phyloP scores from a whole-genome alignment of 768 basidiomycete species.

The Russula lepida region DNA sequence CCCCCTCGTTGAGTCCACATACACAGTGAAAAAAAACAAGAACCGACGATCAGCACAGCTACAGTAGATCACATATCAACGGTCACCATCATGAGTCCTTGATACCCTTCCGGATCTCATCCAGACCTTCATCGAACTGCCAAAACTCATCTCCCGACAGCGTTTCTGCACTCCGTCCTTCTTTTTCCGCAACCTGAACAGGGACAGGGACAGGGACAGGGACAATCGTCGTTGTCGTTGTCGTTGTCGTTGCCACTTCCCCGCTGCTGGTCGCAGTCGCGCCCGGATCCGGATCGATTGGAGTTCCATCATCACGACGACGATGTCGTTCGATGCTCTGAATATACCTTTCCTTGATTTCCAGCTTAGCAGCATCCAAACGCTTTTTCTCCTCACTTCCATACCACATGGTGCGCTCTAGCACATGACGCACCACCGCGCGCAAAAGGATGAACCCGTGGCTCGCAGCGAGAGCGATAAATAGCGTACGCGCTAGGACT shows the following conservation, averaged over 20 bases:
- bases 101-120: constrained; percentile 57
- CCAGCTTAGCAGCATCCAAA: constrained; percentile 46
- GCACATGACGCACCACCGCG: constrained; percentile 51
- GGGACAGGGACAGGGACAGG: too few species aligned
- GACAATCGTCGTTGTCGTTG: too few species aligned
- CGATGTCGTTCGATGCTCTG: constrained; percentile 23
- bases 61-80: neutral
- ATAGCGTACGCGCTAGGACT: constrained; percentile 27
- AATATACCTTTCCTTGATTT: constrained; percentile 40
- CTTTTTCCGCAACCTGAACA: too few species aligned
- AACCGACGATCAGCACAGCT: neutral
- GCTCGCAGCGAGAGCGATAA: constrained; percentile 67
- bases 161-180: too few species aligned
- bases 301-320: constrained; percentile 1
- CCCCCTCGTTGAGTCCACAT: neutral
- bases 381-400: constrained; percentile 58
- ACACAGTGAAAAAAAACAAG: neutral
- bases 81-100: constrained; percentile 36
- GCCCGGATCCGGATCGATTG: too few species aligned
- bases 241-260: too few species aligned
- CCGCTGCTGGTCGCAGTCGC: too few species aligned
- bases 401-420: constrained; percentile 72
- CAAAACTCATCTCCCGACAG: constrained; percentile 40
- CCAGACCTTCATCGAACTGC: constrained; percentile 63
- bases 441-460: constrained; percentile 77